Conservation (phyloP, 805 yeast genomes). For the Starmerella asiatica region DNA sequence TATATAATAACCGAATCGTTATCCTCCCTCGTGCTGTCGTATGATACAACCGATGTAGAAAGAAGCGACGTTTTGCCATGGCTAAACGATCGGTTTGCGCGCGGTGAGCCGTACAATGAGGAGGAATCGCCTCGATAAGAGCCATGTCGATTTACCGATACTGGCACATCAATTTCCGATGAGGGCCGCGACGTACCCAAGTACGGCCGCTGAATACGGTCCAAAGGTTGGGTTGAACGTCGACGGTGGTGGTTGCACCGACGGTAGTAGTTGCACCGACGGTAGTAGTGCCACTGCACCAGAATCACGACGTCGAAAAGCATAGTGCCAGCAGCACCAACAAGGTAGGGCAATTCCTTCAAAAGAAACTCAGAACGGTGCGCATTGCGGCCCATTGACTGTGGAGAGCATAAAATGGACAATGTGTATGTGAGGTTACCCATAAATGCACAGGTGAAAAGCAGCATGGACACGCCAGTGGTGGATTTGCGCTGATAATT, state of each 20-base stretch:
- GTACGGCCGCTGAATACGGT: constrained; percentile 15
- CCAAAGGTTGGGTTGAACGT: constrained; percentile 9
- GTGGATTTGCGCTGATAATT: constrained; percentile 71
- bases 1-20: no score
- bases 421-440: constrained; percentile 68
- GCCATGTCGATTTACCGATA: no score
- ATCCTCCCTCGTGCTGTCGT: constrained; percentile 1
- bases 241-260: constrained; percentile 3
- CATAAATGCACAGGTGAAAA: constrained; percentile 62
- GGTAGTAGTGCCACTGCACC: constrained; percentile 22
- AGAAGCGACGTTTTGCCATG: neutral
- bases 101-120: no score
- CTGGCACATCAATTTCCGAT: no score
- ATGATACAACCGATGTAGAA: neutral
- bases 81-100: neutral
- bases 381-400: constrained; percentile 35
- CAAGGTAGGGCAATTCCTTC: constrained; percentile 65
- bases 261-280: no score
- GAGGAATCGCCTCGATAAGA: no score
- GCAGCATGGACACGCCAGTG: constrained; percentile 67
- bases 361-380: constrained; percentile 35
- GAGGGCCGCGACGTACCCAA: constrained; percentile 7
- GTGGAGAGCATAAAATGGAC: constrained; percentile 48
- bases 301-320: constrained; percentile 49
- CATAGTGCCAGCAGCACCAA: constrained; percentile 80